Conservation (phyloP, 768 basidiomycete species). For the Tricholoma bakamatsutake region DNA sequence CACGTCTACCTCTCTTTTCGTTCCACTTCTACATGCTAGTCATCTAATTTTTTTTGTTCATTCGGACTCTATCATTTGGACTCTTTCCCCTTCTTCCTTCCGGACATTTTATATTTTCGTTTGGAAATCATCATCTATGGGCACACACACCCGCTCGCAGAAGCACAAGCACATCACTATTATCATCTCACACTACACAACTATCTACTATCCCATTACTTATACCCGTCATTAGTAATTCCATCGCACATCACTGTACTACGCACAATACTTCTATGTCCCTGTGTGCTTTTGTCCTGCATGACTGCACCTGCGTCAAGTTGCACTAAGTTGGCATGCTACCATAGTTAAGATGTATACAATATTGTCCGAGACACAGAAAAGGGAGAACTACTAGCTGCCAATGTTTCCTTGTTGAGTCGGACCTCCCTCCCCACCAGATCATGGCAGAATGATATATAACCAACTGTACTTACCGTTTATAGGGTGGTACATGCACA, state of each 20-base stretch:
- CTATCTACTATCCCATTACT: not conserved
- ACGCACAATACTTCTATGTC: no score
- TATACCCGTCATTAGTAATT: not conserved
- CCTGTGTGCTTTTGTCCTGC: not conserved
- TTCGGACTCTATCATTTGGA: conserved; percentile 3
- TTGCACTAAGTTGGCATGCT: no score
- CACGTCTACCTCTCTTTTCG: not conserved
- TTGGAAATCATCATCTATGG: not conserved
- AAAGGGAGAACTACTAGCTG: no score
- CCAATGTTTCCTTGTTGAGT: no score
- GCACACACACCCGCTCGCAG: conserved; percentile 1
- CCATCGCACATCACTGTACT: not conserved
- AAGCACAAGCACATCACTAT: conserved; percentile 9
- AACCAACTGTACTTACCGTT: no score
- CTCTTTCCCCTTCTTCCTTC: not conserved
- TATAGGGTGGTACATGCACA: no score
- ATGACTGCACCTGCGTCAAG: no score
- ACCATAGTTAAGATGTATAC: no score
- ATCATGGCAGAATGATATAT: no score
- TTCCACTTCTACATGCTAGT: conserved; percentile 15
- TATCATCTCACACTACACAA: conserved; percentile 7
- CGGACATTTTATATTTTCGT: not conserved
- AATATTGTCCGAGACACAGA: no score
- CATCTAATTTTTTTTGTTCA: conserved; percentile 14
- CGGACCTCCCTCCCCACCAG: no score